Evolutionary conservation across 2,329 filamentous ascomycete species (phyloP), one percentile per base, ranked within the genome.

Genomic region (Ascochyta rabiei): DNA sequence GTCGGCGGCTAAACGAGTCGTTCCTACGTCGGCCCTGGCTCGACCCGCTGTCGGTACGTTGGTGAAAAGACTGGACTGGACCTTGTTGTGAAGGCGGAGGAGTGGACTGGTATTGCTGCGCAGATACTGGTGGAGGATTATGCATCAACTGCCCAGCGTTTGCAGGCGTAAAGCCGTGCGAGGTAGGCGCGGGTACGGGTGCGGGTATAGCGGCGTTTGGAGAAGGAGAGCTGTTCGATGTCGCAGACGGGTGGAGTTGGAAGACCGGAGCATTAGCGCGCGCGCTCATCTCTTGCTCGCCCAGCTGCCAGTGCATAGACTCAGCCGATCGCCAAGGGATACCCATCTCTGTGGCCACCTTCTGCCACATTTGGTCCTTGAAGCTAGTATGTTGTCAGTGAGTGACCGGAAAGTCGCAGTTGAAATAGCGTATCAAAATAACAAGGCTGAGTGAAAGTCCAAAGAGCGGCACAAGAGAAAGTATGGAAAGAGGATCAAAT

Each of bases 291-390:
- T 98, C 95, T 65, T 87, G 82, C 74, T 96, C 91, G 59, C 93
- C 93, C 50, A 99, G 82, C 70, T 96, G 90, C 93, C 95, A 99
- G 77, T 98, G 95, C 93, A 97, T 97, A 4, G 91, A 93, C 77
- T 99, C 93, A 42, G 91, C 93, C 16, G 95, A 92, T 69, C 95
- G 85, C 93, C 93, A 98, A 31, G 93, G 95, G 53, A 97, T 88
- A 26, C 87, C 88, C 88, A 99, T 93, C 76, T 98, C 93, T 74
- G 95, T 91, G 37, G 93, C 92, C 19, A 98, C 90, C 70, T 93
- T 95, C 56, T 90, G 87, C 93, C 93, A 99, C 91, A 98, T 98
- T 72, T 98, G 92, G 60, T 90, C 86, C 77, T 97, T 97, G 81
- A 97, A 96, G 76, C 93, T 98, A 72, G 28, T 42, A 21, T 37